Conservation (phyloP, 2,329 filamentous ascomycete species). For the Dactylonectria macrodidyma region DNA sequence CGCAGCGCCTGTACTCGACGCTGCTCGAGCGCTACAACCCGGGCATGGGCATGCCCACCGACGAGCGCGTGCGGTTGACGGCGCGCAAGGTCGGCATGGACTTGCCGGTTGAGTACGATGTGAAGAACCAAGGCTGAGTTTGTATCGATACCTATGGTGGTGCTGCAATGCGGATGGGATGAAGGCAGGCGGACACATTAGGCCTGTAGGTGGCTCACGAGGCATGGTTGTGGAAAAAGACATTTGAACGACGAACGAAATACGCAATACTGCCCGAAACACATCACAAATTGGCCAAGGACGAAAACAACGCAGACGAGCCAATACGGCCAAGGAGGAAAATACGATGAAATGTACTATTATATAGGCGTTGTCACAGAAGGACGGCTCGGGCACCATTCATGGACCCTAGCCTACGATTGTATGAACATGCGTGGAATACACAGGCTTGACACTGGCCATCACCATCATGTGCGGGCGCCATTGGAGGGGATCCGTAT, state of each 20-base stretch:
- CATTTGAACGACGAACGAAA: neutral
- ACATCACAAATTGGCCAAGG: neutral
- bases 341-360: slow-evolving; percentile 27
- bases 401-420: neutral
- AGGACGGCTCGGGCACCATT: neutral
- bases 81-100: slow-evolving; percentile 93
- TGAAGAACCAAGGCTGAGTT: slow-evolving; percentile 8
- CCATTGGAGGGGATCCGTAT: slow-evolving; percentile 4
- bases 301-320: slow-evolving; percentile 1
- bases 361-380: neutral
- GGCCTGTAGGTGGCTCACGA: neutral
- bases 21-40: slow-evolving; percentile 95
- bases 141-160: too few species aligned
- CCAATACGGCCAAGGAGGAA: neutral
- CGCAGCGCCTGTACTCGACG: slow-evolving; percentile 87
- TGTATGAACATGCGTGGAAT: slow-evolving; percentile 30
- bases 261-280: neutral
- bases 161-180: neutral
- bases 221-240: neutral
- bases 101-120: slow-evolving; percentile 75
- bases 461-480: neutral
- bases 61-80: slow-evolving; percentile 87
- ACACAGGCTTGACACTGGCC: slow-evolving; percentile 10
- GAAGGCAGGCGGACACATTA: neutral
- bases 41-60: slow-evolving; percentile 87